Evolutionary conservation across 1,284 basidiomycete species (phyloP).

Genomic region (Cutaneotrichosporon cavernicola): DNA sequence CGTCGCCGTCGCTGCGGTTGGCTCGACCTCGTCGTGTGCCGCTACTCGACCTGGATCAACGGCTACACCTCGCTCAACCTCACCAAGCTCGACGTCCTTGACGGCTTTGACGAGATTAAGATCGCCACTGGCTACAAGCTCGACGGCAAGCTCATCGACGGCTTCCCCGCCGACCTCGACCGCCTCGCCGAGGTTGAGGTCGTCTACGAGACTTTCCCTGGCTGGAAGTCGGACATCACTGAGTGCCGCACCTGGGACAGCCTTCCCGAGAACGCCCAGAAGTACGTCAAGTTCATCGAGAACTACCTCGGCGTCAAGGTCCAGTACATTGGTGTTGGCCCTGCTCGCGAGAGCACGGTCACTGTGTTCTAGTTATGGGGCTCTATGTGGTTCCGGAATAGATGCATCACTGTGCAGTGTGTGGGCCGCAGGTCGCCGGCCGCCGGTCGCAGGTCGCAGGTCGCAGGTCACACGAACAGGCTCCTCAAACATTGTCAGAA

Average conservation of each 20-base stretch:
- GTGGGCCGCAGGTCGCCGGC: neutral
- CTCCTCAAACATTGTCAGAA: too few species aligned
- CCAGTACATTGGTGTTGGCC: conserved; percentile 57
- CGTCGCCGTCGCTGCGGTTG: conserved; percentile 90
- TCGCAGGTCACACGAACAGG: too few species aligned
- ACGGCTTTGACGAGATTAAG: conserved; percentile 83
- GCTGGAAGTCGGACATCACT: conserved; percentile 84
- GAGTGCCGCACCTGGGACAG: conserved; percentile 65
- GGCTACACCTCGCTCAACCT: conserved; percentile 92
- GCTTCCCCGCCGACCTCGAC: conserved; percentile 92
- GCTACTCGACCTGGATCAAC: conserved; percentile 90
- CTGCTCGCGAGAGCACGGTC: conserved; percentile 50
- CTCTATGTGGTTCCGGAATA: conserved; percentile 7
- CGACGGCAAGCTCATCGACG: conserved; percentile 71
- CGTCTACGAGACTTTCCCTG: conserved; percentile 83
- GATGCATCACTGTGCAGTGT: conserved; percentile 2
- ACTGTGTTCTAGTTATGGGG: conserved; percentile 22
- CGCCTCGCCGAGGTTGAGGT: conserved; percentile 78
- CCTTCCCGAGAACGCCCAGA: conserved; percentile 80
- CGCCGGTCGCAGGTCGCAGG: neutral
- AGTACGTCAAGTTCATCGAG: conserved; percentile 88
- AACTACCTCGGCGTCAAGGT: conserved; percentile 73
- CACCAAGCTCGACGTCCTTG: conserved; percentile 93
- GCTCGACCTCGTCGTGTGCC: conserved; percentile 94
- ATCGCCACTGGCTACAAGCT: conserved; percentile 78